A percentile compares a stretch with the other conserved stretches of the same genome.
Evolutionary conservation across 2,329 filamentous ascomycete species (phyloP).

Genomic region (Aspergillus pseudoglaucus): DNA sequence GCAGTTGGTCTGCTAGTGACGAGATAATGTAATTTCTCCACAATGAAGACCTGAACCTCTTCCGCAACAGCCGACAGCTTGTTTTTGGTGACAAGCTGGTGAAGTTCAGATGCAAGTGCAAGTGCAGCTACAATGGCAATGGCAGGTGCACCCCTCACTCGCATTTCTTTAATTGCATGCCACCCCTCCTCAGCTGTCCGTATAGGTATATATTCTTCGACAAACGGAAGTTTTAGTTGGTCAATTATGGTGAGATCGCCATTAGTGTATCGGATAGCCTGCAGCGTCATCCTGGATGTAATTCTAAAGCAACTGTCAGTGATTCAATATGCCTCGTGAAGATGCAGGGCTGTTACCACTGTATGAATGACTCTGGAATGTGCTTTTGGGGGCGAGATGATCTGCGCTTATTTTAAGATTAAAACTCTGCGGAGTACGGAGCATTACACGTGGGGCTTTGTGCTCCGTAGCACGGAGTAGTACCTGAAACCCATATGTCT

Average conservation of each 20-base stretch:
- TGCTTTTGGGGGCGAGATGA: neutral
- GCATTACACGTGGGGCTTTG: neutral
- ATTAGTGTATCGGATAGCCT: constrained; percentile 55
- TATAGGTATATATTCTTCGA: constrained; percentile 51
- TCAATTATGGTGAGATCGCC: constrained; percentile 56
- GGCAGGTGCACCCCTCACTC: constrained; percentile 70
- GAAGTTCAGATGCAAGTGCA: constrained; percentile 76
- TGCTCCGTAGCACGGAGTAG: too few relatives aligned
- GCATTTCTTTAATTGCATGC: constrained; percentile 62
- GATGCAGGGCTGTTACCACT: too few relatives aligned
- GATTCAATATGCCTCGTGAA: neutral
- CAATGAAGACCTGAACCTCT: constrained; percentile 62
- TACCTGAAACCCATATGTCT: too few relatives aligned
- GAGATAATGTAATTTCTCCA: constrained; percentile 74
- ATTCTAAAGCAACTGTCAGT: neutral
- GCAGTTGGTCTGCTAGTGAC: constrained; percentile 87
- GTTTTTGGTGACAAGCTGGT: constrained; percentile 33
- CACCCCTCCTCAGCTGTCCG: constrained; percentile 53
- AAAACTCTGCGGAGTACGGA: neutral
- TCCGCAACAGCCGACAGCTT: constrained; percentile 49
- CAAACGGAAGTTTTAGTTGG: constrained; percentile 56
- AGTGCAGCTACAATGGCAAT: constrained; percentile 97
- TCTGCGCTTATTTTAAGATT: neutral
- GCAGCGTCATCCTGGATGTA: constrained; percentile 41
- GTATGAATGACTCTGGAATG: neutral